A percentile compares a stretch with the other conserved stretches of the same genome.
phyloP scores from a whole-genome alignment of 108 stramenopile genomes.

The Fragilaria radians region DNA sequence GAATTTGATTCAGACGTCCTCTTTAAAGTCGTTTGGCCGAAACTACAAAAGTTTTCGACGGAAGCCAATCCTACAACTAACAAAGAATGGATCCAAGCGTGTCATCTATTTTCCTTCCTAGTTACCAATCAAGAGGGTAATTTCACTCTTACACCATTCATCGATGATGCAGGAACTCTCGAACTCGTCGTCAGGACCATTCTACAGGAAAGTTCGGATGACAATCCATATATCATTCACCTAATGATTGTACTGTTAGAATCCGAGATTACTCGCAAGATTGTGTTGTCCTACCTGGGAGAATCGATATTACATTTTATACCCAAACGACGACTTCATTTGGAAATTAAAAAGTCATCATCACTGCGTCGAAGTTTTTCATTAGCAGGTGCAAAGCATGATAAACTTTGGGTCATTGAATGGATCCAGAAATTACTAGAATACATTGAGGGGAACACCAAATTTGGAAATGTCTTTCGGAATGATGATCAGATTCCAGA shows the following conservation, averaged over 20 bases:
- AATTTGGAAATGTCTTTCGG: conserved; percentile 14
- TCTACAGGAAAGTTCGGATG: neutral
- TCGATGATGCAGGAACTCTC: neutral
- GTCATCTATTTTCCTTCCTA: conserved; percentile 21
- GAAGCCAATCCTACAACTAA: conserved; percentile 8
- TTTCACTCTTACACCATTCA: neutral
- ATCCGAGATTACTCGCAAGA: neutral
- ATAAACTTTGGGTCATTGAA: conserved; percentile 25
- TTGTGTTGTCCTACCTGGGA: neutral
- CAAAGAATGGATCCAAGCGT: conserved; percentile 16
- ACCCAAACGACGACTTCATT: conserved; percentile 25
- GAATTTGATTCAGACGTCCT: neutral
- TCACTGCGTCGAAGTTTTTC: conserved; percentile 27
- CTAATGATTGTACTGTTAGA: neutral
- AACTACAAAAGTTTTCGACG: conserved; percentile 10
- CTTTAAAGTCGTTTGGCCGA: conserved; percentile 31
- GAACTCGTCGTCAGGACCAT: neutral
- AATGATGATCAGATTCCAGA: conserved; percentile 2
- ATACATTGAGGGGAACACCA: conserved; percentile 26
- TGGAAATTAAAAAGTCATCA: conserved; percentile 34
- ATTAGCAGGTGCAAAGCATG: conserved; percentile 8
- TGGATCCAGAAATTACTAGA: conserved; percentile 15
- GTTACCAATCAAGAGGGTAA: conserved; percentile 14
- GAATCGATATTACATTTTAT: conserved; percentile 21
- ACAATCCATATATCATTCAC: neutral